A percentile compares a stretch with the other conserved stretches of the same genome.
Conservation (phyloP, 2,329 filamentous ascomycete species). For the Colletotrichum gloeosporioides region DNA sequence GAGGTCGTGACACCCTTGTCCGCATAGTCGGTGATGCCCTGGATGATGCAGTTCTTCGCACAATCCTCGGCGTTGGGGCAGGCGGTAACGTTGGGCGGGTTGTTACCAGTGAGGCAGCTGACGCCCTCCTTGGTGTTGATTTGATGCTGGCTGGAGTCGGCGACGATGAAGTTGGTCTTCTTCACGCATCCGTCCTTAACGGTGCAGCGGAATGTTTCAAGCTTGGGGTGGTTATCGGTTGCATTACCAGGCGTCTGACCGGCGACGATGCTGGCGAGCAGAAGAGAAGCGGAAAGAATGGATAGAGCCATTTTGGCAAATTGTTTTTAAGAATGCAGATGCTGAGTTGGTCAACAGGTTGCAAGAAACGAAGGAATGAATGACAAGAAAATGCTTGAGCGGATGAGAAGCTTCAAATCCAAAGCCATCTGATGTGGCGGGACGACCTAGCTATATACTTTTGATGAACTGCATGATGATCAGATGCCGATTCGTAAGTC, state of each 20-base stretch:
- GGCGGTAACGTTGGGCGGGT: constrained; percentile 37
- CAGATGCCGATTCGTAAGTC: neutral
- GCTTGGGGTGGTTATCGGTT: constrained; percentile 50
- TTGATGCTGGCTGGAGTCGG: constrained; percentile 49
- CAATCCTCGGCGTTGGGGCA: constrained; percentile 52
- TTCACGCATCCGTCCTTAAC: constrained; percentile 50
- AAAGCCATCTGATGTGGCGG: neutral
- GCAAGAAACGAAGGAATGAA: neutral
- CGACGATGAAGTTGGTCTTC: constrained; percentile 54
- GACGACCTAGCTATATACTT: constrained; percentile 7
- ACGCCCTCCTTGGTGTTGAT: constrained; percentile 33
- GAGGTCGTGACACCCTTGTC: constrained; percentile 32
- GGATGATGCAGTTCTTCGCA: constrained; percentile 55
- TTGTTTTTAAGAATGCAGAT: neutral
- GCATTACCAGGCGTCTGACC: constrained; percentile 18
- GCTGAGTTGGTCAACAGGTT: constrained; percentile 9
- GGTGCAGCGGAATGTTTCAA: constrained; percentile 57
- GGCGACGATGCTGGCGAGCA: constrained; percentile 7
- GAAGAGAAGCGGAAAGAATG: constrained; percentile 12
- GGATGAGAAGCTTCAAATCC: accelerated
- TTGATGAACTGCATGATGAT: neutral
- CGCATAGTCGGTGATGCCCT: constrained; percentile 52
- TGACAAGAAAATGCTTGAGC: neutral
- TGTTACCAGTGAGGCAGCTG: constrained; percentile 29
- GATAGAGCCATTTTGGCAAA: neutral